A percentile compares a stretch with the other conserved stretches of the same genome.
phyloP scores from a whole-genome alignment of 139 green algal species.

The Volvox reticuliferus region DNA sequence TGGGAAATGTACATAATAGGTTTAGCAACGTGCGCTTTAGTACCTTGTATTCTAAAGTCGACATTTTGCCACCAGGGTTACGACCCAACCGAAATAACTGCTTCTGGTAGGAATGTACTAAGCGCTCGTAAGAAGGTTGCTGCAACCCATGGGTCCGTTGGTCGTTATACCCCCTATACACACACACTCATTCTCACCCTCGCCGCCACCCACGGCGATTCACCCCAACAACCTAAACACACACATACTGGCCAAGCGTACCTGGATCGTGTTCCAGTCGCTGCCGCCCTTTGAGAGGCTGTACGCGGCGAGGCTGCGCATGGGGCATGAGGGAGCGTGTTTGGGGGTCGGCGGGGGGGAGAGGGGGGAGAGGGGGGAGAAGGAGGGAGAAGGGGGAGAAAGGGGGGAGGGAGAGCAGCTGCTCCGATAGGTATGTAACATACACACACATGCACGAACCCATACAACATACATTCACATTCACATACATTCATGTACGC shows the following conservation, averaged over 20 bases:
- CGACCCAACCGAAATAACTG: too few species aligned
- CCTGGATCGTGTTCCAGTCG: constrained; percentile 84
- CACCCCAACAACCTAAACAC: background rate
- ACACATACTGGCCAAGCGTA: background rate
- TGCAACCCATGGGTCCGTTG: too few species aligned
- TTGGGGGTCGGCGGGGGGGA: background rate
- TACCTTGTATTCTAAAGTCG: too few species aligned
- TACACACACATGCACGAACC: background rate
- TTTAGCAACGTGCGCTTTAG: too few species aligned
- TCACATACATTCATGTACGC: background rate
- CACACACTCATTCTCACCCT: background rate
- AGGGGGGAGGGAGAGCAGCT: too few species aligned
- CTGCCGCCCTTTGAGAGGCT: constrained; percentile 76
- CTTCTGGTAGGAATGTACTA: too few species aligned
- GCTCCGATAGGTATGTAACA: background rate
- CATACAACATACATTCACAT: too few species aligned
- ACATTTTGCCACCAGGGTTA: too few species aligned
- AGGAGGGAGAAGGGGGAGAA: background rate
- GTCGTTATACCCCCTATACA: too few species aligned
- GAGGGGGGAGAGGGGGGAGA: background rate
- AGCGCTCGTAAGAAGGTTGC: too few species aligned
- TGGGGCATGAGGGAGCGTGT: background rate
- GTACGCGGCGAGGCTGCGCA: constrained; percentile 75
- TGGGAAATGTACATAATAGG: too few species aligned
- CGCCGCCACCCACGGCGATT: background rate